Conservation (phyloP, 257 asterid species). For the Cynanchum wilfordii region DNA sequence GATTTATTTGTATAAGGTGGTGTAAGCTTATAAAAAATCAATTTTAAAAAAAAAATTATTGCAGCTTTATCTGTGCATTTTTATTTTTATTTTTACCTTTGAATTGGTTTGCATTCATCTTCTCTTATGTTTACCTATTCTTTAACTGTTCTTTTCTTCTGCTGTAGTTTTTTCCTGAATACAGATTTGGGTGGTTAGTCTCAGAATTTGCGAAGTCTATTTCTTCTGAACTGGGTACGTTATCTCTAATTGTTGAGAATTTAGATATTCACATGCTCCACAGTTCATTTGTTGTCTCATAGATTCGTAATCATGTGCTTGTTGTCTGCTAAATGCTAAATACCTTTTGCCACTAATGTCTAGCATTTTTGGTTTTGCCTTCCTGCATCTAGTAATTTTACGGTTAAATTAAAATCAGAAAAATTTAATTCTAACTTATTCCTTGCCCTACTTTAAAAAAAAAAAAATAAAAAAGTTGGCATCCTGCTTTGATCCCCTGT, state of each 20-base stretch:
- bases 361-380: background rate
- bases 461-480: background rate
- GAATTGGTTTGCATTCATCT: background rate
- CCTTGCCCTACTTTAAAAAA: background rate
- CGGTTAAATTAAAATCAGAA: background rate
- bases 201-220: constrained; percentile 67
- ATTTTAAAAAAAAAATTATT: background rate
- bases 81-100: background rate
- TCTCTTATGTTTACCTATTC: constrained; percentile 13
- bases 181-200: constrained; percentile 84
- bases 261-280: background rate
- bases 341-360: background rate
- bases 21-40: background rate
- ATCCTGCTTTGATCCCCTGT: too few species aligned
- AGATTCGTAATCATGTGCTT: background rate
- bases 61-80: too few species aligned
- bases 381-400: background rate
- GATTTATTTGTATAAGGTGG: background rate
- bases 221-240: constrained; percentile 85
- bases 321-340: background rate
- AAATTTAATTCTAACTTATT: background rate
- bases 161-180: constrained; percentile 72
- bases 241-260: constrained; percentile 5
- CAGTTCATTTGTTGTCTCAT: background rate
- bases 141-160: constrained; percentile 22